phyloP scores from a whole-genome alignment of 1,284 basidiomycete species.

The Marasmius oreades region DNA sequence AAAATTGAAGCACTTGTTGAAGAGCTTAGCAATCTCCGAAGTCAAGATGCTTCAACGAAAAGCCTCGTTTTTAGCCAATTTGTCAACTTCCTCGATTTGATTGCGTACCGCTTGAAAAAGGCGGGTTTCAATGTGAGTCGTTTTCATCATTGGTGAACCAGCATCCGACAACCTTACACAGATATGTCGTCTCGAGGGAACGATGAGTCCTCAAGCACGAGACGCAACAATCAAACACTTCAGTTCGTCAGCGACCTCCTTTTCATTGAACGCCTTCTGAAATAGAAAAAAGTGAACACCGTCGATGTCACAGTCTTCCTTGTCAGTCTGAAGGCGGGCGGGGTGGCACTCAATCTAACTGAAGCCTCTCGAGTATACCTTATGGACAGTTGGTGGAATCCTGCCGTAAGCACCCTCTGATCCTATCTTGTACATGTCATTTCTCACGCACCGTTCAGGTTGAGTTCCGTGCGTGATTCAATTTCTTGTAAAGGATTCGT shows the following conservation, averaged over 20 bases:
- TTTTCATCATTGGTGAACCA: constrained; percentile 7
- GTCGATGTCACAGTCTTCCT: constrained; percentile 96
- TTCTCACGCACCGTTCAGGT: constrained; percentile 35
- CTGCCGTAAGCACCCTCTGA: constrained; percentile 47
- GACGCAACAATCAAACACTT: constrained; percentile 95
- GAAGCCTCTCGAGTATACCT: constrained; percentile 93
- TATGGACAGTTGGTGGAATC: constrained; percentile 94
- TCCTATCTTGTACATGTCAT: constrained; percentile 15
- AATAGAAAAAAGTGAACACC: constrained; percentile 70
- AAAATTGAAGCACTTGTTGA: constrained; percentile 98
- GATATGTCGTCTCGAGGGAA: constrained; percentile 94
- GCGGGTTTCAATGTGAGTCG: constrained; percentile 80
- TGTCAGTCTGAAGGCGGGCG: constrained; percentile 93
- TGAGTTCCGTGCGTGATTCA: constrained; percentile 58
- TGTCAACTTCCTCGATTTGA: constrained; percentile 87
- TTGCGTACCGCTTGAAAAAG: constrained; percentile 89
- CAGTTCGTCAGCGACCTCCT: constrained; percentile 49
- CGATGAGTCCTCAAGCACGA: constrained; percentile 95
- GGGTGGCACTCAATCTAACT: constrained; percentile 91
- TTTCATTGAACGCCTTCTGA: not conserved
- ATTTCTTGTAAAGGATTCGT: not conserved
- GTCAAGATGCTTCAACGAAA: constrained; percentile 91
- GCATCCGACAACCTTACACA: constrained; percentile 26
- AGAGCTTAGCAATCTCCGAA: constrained; percentile 82
- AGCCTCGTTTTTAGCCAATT: constrained; percentile 96